Conservation (phyloP, 1,284 basidiomycete species). For the Lentinus polychrous region DNA sequence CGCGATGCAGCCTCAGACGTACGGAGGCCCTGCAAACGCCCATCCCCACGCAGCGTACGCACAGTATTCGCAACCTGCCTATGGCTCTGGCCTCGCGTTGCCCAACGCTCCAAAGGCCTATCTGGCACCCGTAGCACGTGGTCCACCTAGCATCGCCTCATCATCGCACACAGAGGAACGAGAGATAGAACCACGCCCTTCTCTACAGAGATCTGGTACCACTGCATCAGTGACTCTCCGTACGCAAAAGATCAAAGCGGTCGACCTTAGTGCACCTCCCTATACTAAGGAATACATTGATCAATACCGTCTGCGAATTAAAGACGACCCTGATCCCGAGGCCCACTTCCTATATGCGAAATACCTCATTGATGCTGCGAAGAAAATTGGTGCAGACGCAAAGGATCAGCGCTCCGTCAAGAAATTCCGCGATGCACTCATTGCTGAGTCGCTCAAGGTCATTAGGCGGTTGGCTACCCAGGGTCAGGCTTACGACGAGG, state of each 20-base stretch:
- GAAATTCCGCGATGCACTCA: slow-evolving; percentile 87
- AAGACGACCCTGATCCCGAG: slow-evolving; percentile 96
- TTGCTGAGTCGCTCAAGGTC: slow-evolving; percentile 88
- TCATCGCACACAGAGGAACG: slow-evolving; percentile 21
- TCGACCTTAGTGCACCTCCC: slow-evolving; percentile 82
- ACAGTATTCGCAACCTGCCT: not conserved
- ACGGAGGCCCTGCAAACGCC: not conserved
- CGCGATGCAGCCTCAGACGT: too few relatives aligned
- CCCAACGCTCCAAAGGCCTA: not conserved
- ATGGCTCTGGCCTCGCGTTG: not conserved
- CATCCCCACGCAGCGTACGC: slow-evolving; percentile 7
- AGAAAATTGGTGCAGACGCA: slow-evolving; percentile 71
- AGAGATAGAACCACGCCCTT: slow-evolving; percentile 52
- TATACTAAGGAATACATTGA: slow-evolving; percentile 97
- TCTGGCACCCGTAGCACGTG: not conserved
- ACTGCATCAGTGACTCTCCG: slow-evolving; percentile 51
- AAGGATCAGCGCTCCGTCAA: slow-evolving; percentile 76
- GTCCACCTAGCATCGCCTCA: slow-evolving; percentile 8
- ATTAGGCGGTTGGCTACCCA: slow-evolving; percentile 89
- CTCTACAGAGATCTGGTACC: slow-evolving; percentile 50
- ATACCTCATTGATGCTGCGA: slow-evolving; percentile 98
- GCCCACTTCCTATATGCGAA: slow-evolving; percentile 98
- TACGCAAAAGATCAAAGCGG: slow-evolving; percentile 71
- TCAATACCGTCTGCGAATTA: slow-evolving; percentile 94
- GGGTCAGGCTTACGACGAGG: slow-evolving; percentile 87